Conservation (phyloP, 208 protist species). For the Trypanosoma cruzi region DNA sequence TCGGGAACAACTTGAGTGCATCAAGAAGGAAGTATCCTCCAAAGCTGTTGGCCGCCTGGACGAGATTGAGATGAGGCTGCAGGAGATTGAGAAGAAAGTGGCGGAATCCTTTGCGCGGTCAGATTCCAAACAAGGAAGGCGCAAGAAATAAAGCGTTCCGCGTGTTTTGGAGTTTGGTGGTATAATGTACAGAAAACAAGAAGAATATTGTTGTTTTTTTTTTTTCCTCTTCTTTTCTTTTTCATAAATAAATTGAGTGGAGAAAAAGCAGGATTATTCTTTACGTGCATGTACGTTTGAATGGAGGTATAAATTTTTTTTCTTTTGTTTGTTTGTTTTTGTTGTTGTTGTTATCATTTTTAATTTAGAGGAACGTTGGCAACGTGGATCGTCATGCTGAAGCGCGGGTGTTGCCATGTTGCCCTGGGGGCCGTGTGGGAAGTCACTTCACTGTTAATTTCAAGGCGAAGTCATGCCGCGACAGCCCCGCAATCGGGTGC, state of each 20-base stretch:
- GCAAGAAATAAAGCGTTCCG: conserved; percentile 45
- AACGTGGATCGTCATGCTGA: conserved; percentile 3
- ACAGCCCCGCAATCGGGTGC: neutral
- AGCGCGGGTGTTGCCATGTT: neutral
- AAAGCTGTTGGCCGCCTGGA: conserved; percentile 61
- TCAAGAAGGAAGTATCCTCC: conserved; percentile 63
- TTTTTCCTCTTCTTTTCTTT: neutral
- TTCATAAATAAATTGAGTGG: neutral
- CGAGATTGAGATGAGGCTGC: conserved; percentile 74
- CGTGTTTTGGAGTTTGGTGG: neutral
- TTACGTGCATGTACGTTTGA: neutral
- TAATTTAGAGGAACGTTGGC: neutral
- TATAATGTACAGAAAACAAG: conserved; percentile 5
- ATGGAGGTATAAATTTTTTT: no score
- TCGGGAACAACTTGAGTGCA: conserved; percentile 75
- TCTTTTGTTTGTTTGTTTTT: no score
- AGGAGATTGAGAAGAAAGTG: conserved; percentile 77
- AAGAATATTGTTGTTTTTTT: neutral
- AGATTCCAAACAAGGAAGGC: conserved; percentile 27
- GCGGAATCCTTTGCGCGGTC: conserved; percentile 26
- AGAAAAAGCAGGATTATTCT: neutral
- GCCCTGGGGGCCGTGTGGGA: neutral
- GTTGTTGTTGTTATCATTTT: neutral
- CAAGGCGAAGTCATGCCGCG: neutral
- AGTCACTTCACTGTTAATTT: neutral